Conservation (phyloP, 257 asterid genomes). For the Lavandula angustifolia region DNA sequence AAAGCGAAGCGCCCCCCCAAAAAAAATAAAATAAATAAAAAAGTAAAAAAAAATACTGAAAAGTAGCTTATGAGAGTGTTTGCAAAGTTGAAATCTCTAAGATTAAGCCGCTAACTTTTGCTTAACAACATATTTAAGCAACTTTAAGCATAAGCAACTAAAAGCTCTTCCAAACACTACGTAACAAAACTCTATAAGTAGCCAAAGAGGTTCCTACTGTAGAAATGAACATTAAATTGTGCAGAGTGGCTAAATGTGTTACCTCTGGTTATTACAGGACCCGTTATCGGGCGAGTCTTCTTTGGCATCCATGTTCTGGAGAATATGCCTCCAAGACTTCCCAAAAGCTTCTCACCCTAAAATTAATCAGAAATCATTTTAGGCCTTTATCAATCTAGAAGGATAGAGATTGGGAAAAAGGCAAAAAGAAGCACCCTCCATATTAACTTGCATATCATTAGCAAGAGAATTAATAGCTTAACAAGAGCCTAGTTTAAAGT, state of each 20-base stretch:
- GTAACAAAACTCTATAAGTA: too few relatives aligned
- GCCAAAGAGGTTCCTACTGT: too few relatives aligned
- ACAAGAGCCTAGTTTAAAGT: background rate
- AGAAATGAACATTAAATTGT: slow-evolving; percentile 15
- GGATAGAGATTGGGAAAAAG: slow-evolving; percentile 15
- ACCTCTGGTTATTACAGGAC: slow-evolving; percentile 71
- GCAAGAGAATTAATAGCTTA: background rate
- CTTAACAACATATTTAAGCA: too few relatives aligned
- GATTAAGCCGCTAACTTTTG: too few relatives aligned
- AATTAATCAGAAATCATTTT: slow-evolving; percentile 33
- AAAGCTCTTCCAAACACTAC: too few relatives aligned
- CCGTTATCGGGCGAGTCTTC: slow-evolving; percentile 65
- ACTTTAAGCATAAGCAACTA: too few relatives aligned
- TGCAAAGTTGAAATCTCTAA: too few relatives aligned
- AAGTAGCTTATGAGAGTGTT: too few relatives aligned
- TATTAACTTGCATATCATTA: background rate
- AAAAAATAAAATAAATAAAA: too few relatives aligned
- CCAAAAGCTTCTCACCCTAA: slow-evolving; percentile 96
- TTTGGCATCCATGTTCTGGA: slow-evolving; percentile 95
- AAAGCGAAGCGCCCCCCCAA: too few relatives aligned
- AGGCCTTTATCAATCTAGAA: slow-evolving; percentile 25
- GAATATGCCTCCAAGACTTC: slow-evolving; percentile 93
- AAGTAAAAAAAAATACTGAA: too few relatives aligned
- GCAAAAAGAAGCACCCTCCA: slow-evolving; percentile 8
- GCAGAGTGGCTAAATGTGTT: slow-evolving; percentile 16